A percentile compares a stretch with the other conserved stretches of the same genome.
These are phyloP conservation scores for Eremomyces bilateralis DNA, from an alignment of 495 filamentous ascomycete species.

Conservation along the genomic window DNA sequence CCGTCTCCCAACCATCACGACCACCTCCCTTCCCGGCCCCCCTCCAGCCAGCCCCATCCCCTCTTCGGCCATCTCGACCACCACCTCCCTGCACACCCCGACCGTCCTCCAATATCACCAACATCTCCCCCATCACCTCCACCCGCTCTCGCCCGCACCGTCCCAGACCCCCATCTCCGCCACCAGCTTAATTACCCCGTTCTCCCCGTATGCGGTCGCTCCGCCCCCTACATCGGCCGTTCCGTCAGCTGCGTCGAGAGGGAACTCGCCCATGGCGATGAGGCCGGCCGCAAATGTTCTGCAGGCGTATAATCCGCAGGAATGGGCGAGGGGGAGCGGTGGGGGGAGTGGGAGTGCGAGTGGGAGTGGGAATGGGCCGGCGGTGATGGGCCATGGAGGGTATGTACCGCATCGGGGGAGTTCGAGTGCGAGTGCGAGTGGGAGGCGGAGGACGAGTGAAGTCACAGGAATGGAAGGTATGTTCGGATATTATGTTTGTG, in stretches of 20 bases:
- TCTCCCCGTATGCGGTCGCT: conserved; percentile 8
- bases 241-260: conserved; percentile 9
- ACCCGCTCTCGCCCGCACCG: not conserved
- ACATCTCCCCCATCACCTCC: conserved; percentile 8
- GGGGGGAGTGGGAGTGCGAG: no score
- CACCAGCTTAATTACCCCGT: conserved; percentile 13
- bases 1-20: not conserved
- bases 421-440: no score
- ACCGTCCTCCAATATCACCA: conserved; percentile 9
- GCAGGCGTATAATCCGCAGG: conserved; percentile 19
- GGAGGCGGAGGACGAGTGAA: no score
- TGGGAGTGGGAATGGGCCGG: no score
- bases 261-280: conserved; percentile 13
- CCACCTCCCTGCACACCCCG: conserved; percentile 4
- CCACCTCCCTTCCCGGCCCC: not conserved
- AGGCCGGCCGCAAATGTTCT: conserved; percentile 9
- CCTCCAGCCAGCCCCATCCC: not conserved
- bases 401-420: no score
- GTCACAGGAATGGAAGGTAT: no score
- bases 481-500: no score
- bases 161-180: conserved; percentile 9
- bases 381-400: no score
- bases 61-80: not conserved
- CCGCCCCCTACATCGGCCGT: conserved; percentile 11
- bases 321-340: no score